Percentiles rank a stretch among this genome's conserved stretches.
Evolutionary conservation across 352 stramenopile genomes (phyloP).

Genomic region (Phytopythium cucurbitacearum): DNA sequence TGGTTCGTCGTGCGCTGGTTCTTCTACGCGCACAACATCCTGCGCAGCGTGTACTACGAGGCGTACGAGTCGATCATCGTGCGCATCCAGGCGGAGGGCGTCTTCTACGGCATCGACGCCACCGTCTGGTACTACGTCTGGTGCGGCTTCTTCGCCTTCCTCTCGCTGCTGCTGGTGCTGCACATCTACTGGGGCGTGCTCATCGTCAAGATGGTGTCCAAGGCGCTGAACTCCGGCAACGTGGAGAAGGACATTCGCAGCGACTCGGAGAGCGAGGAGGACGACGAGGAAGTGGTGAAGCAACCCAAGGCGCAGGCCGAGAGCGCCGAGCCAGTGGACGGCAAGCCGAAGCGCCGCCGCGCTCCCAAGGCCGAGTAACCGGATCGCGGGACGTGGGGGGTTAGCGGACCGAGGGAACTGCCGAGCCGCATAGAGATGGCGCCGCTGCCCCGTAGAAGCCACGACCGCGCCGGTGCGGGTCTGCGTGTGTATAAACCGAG

Average conservation of each 20-base stretch:
- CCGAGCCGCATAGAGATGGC: not conserved
- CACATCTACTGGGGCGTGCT: conserved; percentile 76
- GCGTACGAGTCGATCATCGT: conserved; percentile 50
- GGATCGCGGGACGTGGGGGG: too few relatives aligned
- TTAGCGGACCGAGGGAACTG: not conserved
- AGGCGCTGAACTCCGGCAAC: conserved; percentile 55
- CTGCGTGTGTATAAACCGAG: not conserved
- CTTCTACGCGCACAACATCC: conserved; percentile 74
- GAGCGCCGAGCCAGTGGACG: conserved; percentile 7
- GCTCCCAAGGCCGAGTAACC: conserved; percentile 65
- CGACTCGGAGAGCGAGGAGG: conserved; percentile 64
- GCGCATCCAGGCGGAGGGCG: conserved; percentile 37
- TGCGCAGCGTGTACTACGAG: conserved; percentile 49
- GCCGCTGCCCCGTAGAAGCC: not conserved
- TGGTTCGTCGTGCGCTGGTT: conserved; percentile 74
- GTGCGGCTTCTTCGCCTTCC: conserved; percentile 47
- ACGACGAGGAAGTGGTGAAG: conserved; percentile 16
- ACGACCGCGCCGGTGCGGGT: not conserved
- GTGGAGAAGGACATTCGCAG: conserved; percentile 82
- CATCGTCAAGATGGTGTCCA: conserved; percentile 74
- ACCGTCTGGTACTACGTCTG: conserved; percentile 56
- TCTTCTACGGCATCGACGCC: conserved; percentile 27
- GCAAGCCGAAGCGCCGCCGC: conserved; percentile 52
- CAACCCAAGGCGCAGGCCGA: conserved; percentile 12
- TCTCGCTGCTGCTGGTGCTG: conserved; percentile 57